Percentiles rank a stretch among this genome's conserved stretches.
phyloP scores from a whole-genome alignment of 2,329 filamentous ascomycete species.

The Aspergillus tanneri region DNA sequence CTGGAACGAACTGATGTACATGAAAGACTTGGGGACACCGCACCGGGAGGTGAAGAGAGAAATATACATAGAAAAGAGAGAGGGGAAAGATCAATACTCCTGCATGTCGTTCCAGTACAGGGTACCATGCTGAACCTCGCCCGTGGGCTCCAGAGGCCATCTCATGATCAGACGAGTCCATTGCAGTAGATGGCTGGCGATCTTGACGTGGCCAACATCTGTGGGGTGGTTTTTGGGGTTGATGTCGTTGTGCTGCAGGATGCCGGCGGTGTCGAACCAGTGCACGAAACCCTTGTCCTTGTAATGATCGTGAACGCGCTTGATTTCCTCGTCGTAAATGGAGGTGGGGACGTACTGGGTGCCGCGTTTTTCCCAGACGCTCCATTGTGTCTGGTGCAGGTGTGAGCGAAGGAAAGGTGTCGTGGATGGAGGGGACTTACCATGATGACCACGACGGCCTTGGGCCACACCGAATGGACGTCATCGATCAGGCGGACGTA shows the following conservation, averaged over 20 bases:
- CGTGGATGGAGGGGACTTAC: slow-evolving; percentile 16
- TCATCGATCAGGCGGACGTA: slow-evolving; percentile 46
- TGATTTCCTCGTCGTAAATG: slow-evolving; percentile 53
- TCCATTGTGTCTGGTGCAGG: slow-evolving; percentile 51
- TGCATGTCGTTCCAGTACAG: slow-evolving; percentile 55
- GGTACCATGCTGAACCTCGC: slow-evolving; percentile 54
- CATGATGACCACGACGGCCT: slow-evolving; percentile 45
- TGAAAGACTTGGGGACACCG: no score
- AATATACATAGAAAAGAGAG: no score
- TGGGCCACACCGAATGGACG: slow-evolving; percentile 43
- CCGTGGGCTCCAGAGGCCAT: slow-evolving; percentile 57
- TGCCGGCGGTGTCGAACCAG: slow-evolving; percentile 62
- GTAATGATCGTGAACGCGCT: slow-evolving; percentile 54
- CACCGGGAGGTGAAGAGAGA: no score
- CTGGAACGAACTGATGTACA: no score
- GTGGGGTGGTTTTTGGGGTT: slow-evolving; percentile 60
- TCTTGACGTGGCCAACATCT: slow-evolving; percentile 61
- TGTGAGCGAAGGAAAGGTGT: slow-evolving; percentile 8
- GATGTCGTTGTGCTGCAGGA: slow-evolving; percentile 63
- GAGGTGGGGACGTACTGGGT: slow-evolving; percentile 51
- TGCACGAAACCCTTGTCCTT: slow-evolving; percentile 54
- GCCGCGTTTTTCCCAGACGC: slow-evolving; percentile 53
- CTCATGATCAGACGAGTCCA: slow-evolving; percentile 57
- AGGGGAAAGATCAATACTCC: no score
- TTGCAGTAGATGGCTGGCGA: slow-evolving; percentile 60